Evolutionary conservation across 2,329 filamentous ascomycete species (phyloP), one percentile per base, ranked within the genome.

Genomic region (Penicillium sp.): DNA sequence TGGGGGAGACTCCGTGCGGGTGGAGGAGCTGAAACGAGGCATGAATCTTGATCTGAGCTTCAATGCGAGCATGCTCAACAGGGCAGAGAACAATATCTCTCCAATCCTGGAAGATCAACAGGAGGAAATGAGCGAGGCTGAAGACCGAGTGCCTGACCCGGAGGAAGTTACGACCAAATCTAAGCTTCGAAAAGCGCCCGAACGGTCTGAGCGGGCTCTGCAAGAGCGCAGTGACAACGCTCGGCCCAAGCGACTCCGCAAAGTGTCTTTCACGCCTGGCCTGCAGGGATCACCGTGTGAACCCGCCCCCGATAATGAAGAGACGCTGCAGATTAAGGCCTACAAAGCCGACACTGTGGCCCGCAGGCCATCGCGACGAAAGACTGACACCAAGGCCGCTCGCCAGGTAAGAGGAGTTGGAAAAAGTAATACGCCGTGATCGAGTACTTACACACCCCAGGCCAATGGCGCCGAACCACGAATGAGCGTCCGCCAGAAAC

Each of bases 1-100:
- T 33, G 70, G 69, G 12, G 69, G 72, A 29, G 67, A 70, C 40
- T 70, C 67, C 2, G 61, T 75, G 13, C 69, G 72, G 29, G 64
- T 71, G 6, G 70, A 75, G 20, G 72, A 74, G 46, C 58, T 77
- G 28, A 69, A 67, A 38, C 65, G 66, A 46, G 72, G 72, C 20
- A 64, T 75, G 63, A 67, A 65, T n/a, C 67, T 77, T 25, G 68
- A 73, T 55, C 58, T 65, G 37, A 69, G 65, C 52, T 60, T 66
- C 40, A 50, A 52, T 31, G 40, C 50, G 13, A 53, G 58, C 18
- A 49, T 54, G 15, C 57, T 63, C 33, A 53, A 45, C 6, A 54
- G 55, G 6, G 27, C 45, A 3, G 61, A 65, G 6, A 56, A 54
- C 27, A 57, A 61, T n/a, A 60, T 64, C 15, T 60, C 64, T 6